phyloP scores from a whole-genome alignment of 371 early-diverging fungal genomes.

The Mucor mucedo region DNA sequence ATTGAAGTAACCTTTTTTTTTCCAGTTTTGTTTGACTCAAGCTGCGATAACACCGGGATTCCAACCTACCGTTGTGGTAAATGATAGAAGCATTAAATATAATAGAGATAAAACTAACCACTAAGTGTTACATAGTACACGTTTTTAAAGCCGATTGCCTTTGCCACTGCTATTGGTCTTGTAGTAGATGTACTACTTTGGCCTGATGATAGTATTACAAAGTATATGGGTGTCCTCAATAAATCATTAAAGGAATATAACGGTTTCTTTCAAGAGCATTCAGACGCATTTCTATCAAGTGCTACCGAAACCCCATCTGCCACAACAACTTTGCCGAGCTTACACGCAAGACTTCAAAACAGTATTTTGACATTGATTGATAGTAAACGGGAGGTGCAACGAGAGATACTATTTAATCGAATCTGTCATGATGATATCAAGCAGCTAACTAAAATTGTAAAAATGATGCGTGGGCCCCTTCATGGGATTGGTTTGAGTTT shows the following conservation, averaged over 20 bases:
- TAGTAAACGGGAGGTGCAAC: slow-evolving; percentile 48
- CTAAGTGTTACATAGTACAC: slow-evolving; percentile 30
- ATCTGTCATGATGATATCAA: slow-evolving; percentile 39
- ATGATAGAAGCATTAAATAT: slow-evolving; percentile 4
- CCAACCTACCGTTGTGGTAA: slow-evolving; percentile 33
- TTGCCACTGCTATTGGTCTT: slow-evolving; percentile 35
- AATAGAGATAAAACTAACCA: neutral
- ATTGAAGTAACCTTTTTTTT: neutral
- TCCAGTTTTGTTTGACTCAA: slow-evolving; percentile 44
- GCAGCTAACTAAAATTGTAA: slow-evolving; percentile 36
- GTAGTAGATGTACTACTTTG: slow-evolving; percentile 42
- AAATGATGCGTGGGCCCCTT: slow-evolving; percentile 37
- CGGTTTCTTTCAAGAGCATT: slow-evolving; percentile 40
- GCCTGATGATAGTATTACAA: slow-evolving; percentile 51
- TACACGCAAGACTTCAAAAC: slow-evolving; percentile 39
- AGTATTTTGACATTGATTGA: slow-evolving; percentile 41
- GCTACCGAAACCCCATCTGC: neutral
- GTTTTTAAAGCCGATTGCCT: slow-evolving; percentile 43
- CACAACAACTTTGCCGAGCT: slow-evolving; percentile 27
- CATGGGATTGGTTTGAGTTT: slow-evolving; percentile 48
- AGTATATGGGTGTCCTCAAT: slow-evolving; percentile 37
- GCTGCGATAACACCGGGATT: slow-evolving; percentile 32
- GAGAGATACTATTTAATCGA: slow-evolving; percentile 39
- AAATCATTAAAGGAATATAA: slow-evolving; percentile 36
- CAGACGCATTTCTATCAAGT: slow-evolving; percentile 33